Conservation (phyloP, 164 flowering plant genomes). For the Dillenia suffruticosa region DNA sequence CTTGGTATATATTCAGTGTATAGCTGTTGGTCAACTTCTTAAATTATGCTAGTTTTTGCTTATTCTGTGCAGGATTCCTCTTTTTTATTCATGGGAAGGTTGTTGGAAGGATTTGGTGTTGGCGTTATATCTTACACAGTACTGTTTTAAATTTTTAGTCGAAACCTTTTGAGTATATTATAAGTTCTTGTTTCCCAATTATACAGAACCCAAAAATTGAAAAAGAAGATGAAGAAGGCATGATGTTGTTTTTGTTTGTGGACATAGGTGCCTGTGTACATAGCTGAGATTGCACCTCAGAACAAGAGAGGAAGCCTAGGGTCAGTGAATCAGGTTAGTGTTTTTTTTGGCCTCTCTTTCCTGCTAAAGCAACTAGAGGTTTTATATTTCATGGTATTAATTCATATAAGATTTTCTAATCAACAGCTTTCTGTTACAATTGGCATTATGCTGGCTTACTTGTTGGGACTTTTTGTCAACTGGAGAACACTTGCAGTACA, state of each 20-base stretch:
- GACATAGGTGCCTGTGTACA: constrained; percentile 78
- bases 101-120: constrained; percentile 71
- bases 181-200: background rate
- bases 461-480: constrained; percentile 67
- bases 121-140: constrained; percentile 67
- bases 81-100: constrained; percentile 59
- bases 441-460: constrained; percentile 79
- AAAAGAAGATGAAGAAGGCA: too few relatives aligned
- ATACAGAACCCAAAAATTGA: background rate
- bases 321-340: constrained; percentile 63
- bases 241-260: too few relatives aligned
- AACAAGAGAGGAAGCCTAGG: constrained; percentile 71
- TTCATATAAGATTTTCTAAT: background rate
- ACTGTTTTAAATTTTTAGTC: constrained; percentile 3
- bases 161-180: background rate
- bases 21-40: too few relatives aligned
- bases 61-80: constrained; percentile 39
- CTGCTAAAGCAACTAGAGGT: background rate
- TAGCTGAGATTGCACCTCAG: constrained; percentile 88
- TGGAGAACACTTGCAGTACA: constrained; percentile 85
- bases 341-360: background rate
- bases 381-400: background rate
- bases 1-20: background rate
- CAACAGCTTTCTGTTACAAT: constrained; percentile 79
- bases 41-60: background rate